phyloP scores from a whole-genome alignment of 2,329 filamentous ascomycete genomes.

The Clonostachys byssicola region DNA sequence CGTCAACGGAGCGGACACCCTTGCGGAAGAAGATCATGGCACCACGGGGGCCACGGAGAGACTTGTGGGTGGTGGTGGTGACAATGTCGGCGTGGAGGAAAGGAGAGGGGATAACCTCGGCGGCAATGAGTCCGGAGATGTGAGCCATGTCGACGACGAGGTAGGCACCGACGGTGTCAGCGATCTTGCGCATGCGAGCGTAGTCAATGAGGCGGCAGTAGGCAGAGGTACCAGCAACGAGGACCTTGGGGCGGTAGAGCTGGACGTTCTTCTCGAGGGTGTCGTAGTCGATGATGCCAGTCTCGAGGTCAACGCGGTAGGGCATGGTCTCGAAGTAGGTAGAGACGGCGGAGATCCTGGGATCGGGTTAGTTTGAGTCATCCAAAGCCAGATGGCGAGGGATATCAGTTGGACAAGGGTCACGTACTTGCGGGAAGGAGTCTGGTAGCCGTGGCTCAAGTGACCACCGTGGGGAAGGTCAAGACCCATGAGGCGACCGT shows the following conservation, averaged over 20 bases:
- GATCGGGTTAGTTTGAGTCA: not conserved
- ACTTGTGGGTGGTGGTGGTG: constrained; percentile 99
- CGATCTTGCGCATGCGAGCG: constrained; percentile 90
- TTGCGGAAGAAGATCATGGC: constrained; percentile 99
- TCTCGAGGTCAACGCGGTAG: constrained; percentile 84
- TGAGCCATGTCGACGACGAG: constrained; percentile 98
- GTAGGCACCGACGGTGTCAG: constrained; percentile 90
- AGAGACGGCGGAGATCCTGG: constrained; percentile 87
- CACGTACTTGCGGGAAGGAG: constrained; percentile 79
- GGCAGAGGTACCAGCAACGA: constrained; percentile 93
- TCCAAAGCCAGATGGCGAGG: not conserved
- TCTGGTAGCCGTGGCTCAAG: constrained; percentile 97
- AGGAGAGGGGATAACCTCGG: constrained; percentile 87
- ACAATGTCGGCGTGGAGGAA: constrained; percentile 94
- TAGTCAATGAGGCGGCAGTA: constrained; percentile 99
- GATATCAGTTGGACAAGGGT: not conserved
- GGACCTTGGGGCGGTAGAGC: constrained; percentile 92
- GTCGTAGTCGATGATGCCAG: constrained; percentile 97
- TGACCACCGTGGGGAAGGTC: constrained; percentile 94
- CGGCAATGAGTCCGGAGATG: constrained; percentile 93
- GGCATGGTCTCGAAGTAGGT: constrained; percentile 99
- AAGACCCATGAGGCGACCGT: constrained; percentile 95
- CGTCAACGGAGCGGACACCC: constrained; percentile 83
- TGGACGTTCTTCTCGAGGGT: constrained; percentile 83
- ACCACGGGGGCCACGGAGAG: constrained; percentile 90